Evolutionary conservation across 2,329 filamentous ascomycete genomes (phyloP), one percentile per base, ranked within the genome.

Genomic region (Diplodia intermedia): DNA sequence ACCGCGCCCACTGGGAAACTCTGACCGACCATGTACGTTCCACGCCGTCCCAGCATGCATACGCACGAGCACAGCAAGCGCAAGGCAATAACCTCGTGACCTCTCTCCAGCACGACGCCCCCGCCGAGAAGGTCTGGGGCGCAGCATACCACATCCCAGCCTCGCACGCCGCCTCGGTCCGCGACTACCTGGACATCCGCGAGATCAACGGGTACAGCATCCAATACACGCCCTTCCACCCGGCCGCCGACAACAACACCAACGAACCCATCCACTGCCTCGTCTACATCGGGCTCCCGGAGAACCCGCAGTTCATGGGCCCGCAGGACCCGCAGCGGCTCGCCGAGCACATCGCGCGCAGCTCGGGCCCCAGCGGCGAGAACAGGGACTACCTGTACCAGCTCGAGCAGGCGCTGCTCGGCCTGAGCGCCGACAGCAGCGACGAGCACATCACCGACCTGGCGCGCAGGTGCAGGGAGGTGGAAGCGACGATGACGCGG

Each of bases 161-260:
- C 7, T 83, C 87, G 1, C 86, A 89, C 72, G 93, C 96, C 26
- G 85, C 88, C 69, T 90, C 94, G 81, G 94, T 97, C 4, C 90
- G 92, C 72, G 86, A 89, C 69, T 97, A 97, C 78, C 91, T 99
- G 57, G 94, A 98, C 79, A 94, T 97, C 71, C 90, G 95, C 55
- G 95, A 99, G 80, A 97, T 98, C 76, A 97, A 98, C 81, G 95
- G 95, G 31, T 99, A 99, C 81, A 92, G 90, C 66, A 96, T 97
- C 72, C 94, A 97, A 80, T 92, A 93, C 79, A 92, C 93, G 33
- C 88, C 91, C 0, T 97, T 98, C 78, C 84, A 94, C 73, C 89
- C 90, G 18, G 73, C 73, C 20, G 70, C 33, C 26, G 73, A 67
- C 70, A 26, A 2, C 74, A 79, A n/a, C 76, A 79, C 52, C 75